These are phyloP conservation scores for Sistotremastrum suecicum DNA, from an alignment of 768 basidiomycete genomes.

Conservation along the genomic window DNA sequence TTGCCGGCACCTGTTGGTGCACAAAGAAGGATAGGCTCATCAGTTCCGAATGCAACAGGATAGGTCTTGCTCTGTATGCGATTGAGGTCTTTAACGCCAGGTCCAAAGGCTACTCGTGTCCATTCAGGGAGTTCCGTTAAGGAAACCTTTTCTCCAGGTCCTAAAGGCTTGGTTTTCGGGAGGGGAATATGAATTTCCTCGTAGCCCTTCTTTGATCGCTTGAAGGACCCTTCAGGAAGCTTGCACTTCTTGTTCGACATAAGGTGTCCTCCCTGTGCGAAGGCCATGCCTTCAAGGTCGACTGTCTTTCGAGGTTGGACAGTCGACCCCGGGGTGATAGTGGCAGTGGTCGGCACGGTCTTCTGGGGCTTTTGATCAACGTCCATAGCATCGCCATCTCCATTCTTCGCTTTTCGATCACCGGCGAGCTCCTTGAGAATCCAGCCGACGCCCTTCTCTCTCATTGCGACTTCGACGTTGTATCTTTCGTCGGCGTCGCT, in stretches of 20 bases:
- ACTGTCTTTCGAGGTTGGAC: slow-evolving; percentile 76
- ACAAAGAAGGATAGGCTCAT: slow-evolving; percentile 90
- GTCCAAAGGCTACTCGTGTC: slow-evolving; percentile 73
- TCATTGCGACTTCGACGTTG: slow-evolving; percentile 95
- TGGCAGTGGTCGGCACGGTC: slow-evolving; percentile 65
- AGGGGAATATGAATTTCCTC: slow-evolving; percentile 97
- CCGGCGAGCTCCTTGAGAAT: slow-evolving; percentile 82
- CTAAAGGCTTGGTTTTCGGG: slow-evolving; percentile 60
- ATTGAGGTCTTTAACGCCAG: slow-evolving; percentile 63
- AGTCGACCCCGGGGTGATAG: slow-evolving; percentile 74
- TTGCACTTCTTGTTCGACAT: slow-evolving; percentile 99
- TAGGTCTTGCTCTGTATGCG: slow-evolving; percentile 87
- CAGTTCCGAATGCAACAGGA: slow-evolving; percentile 86
- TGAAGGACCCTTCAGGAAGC: slow-evolving; percentile 94
- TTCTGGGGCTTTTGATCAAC: slow-evolving; percentile 43
- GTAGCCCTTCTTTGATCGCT: slow-evolving; percentile 89
- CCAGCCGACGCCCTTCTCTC: slow-evolving; percentile 94
- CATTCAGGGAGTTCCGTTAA: slow-evolving; percentile 67
- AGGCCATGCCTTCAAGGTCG: slow-evolving; percentile 91
- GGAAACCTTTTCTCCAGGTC: slow-evolving; percentile 55
- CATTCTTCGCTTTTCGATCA: slow-evolving; percentile 50
- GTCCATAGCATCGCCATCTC: slow-evolving; percentile 54
- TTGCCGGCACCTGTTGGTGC: slow-evolving; percentile 98
- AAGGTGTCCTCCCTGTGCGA: slow-evolving; percentile 87
- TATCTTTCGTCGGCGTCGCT: slow-evolving; percentile 79